These are phyloP conservation scores for Psophocarpus tetragonolobus DNA, from an alignment of 306 rosid genomes.

Conservation along the genomic window DNA sequence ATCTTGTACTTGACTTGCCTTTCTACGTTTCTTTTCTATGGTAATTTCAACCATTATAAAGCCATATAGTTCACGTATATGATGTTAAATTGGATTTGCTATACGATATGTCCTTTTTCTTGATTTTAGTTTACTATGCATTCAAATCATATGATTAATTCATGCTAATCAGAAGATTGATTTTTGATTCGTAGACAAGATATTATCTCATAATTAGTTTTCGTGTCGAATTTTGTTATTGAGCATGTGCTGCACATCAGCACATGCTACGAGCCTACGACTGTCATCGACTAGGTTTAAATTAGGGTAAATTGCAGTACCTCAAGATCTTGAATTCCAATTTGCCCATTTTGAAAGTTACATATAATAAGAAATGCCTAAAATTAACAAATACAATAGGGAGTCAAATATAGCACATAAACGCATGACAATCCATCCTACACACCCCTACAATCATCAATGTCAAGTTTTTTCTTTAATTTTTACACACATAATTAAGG, in stretches of 20 bases:
- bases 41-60: not conserved
- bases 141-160: not conserved
- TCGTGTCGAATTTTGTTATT: not conserved
- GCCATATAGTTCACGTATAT: not conserved
- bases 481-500: not conserved
- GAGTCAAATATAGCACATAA: slow-evolving; percentile 8
- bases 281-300: slow-evolving; percentile 28
- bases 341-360: not conserved
- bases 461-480: not conserved
- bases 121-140: not conserved
- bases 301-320: not conserved
- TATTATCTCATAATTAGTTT: not conserved
- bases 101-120: not conserved
- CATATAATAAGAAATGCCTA: not conserved
- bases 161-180: not conserved
- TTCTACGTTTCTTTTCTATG: not conserved
- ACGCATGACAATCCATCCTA: not conserved
- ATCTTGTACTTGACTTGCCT: not conserved
- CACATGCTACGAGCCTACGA: slow-evolving; percentile 30
- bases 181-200: not conserved
- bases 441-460: not conserved
- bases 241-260: slow-evolving; percentile 14
- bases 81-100: not conserved
- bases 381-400: too few relatives aligned
- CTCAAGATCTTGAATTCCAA: not conserved